Evolutionary conservation across 495 filamentous ascomycete genomes (phyloP).

Genomic region (Penicillium lividum): DNA sequence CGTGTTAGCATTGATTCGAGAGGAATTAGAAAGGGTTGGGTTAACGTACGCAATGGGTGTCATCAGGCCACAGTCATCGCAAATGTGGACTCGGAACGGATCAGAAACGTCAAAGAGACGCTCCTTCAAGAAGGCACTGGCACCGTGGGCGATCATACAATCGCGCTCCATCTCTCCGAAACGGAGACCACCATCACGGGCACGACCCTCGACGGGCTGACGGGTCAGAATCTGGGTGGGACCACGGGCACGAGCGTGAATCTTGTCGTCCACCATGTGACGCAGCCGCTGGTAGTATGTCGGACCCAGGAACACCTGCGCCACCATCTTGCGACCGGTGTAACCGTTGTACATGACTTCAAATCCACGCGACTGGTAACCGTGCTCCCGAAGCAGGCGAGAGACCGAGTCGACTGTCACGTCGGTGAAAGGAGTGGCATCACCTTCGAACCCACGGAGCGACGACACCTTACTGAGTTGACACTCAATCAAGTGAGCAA

Average conservation of each 20-base stretch:
- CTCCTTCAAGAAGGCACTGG: slow-evolving; percentile 95
- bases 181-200: slow-evolving; percentile 93
- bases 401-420: slow-evolving; percentile 97
- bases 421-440: slow-evolving; percentile 97
- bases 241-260: slow-evolving; percentile 92
- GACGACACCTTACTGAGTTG: slow-evolving; percentile 92
- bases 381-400: slow-evolving; percentile 80
- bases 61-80: slow-evolving; percentile 98
- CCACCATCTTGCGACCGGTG: slow-evolving; percentile 86
- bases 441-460: slow-evolving; percentile 87
- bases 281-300: slow-evolving; percentile 99
- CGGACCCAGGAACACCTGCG: slow-evolving; percentile 94
- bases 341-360: slow-evolving; percentile 99
- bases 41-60: slow-evolving; percentile 93
- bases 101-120: slow-evolving; percentile 95
- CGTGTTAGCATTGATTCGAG: not conserved
- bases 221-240: slow-evolving; percentile 96
- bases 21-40: not conserved
- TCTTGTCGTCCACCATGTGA: slow-evolving; percentile 99
- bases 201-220: slow-evolving; percentile 98
- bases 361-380: slow-evolving; percentile 95
- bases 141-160: slow-evolving; percentile 99
- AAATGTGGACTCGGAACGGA: slow-evolving; percentile 97
- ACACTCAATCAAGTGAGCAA: slow-evolving; percentile 99
- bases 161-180: slow-evolving; percentile 99